Evolutionary conservation across 2,329 filamentous ascomycete genomes (phyloP), one percentile per base, ranked within the genome.

Genomic region (Didymellaceae sp.): DNA sequence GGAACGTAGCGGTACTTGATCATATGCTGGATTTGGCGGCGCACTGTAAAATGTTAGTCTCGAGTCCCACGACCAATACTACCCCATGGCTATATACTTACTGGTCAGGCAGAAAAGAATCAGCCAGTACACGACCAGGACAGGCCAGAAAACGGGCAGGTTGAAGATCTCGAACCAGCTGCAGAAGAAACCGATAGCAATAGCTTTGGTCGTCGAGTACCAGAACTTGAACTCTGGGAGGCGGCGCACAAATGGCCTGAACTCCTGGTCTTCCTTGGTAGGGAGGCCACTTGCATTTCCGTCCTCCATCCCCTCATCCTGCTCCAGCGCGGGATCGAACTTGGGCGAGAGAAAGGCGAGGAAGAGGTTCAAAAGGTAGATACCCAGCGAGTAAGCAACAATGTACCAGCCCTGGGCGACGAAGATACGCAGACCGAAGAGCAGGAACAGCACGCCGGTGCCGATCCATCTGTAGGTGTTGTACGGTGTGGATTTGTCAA

Each of bases 221-320:
- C 94, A 99, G 82, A 99, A 99, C 83, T 99, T 99, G 84, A 99
- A 99, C 78, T 99, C 94, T 47, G 94, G 94, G 18, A 99, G 85
- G 54, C 94, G 85, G 69, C 94, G 86, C 73, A 99, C 97, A 71
- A 99, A 99, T 3, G 94, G 94, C 58, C 91, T 86, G 81, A 99
- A 99, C 79, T 99, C 94, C 70, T 99, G 92, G 70, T 97, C 93
- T 66, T 91, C 87, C 79, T 96, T 97, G 50, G 91, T 97, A 18
- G 94, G 94, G 33, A 99, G 85, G 20, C 85, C 85, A 45, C 88
- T 85, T 13, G 90, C 83, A 18, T 70, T 71, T 55, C 94, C 94
- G 66, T 97, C 93, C 77, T 99, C 94, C 83, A 97, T 93, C 61
- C 95, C 92, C 72, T 91, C 94, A 74, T 99, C 94, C 73, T 91